These are phyloP conservation scores for Apophysomyces variabilis DNA, from an alignment of 371 early-diverging fungal species.

Conservation along the genomic window DNA sequence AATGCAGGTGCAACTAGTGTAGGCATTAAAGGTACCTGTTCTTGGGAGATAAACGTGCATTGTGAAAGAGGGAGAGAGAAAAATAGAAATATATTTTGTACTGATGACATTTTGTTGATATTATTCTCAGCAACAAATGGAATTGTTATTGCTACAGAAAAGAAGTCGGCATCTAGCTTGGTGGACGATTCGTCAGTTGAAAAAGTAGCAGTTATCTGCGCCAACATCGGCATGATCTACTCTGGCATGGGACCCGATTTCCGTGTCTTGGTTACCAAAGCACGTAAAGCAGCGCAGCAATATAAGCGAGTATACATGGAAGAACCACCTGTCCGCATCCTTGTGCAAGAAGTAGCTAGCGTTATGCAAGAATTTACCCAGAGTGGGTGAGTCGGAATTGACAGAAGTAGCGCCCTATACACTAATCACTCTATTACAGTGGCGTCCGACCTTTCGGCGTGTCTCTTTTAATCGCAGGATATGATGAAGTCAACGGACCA, in stretches of 20 bases:
- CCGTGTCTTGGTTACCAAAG: constrained; percentile 92
- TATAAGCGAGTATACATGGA: constrained; percentile 94
- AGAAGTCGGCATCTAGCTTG: constrained; percentile 92
- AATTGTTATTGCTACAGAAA: constrained; percentile 98
- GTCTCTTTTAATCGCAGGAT: constrained; percentile 95
- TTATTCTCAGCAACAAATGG: constrained; percentile 86
- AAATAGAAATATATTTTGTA: no score
- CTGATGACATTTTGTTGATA: not conserved
- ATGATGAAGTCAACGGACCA: constrained; percentile 87
- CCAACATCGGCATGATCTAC: constrained; percentile 96
- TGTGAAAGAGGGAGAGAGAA: not conserved
- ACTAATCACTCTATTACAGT: constrained; percentile 43
- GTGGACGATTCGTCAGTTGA: constrained; percentile 91
- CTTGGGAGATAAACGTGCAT: not conserved
- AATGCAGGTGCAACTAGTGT: constrained; percentile 95
- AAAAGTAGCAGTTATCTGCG: constrained; percentile 88
- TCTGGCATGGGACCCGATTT: constrained; percentile 99
- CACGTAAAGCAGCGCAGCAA: constrained; percentile 95
- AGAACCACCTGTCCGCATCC: constrained; percentile 91
- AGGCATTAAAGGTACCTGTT: constrained; percentile 91
- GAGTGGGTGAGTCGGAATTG: constrained; percentile 77
- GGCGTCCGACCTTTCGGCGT: constrained; percentile 99
- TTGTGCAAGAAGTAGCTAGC: constrained; percentile 95
- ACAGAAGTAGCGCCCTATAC: not conserved
- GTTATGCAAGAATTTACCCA: constrained; percentile 99